Evolutionary conservation across 352 stramenopile species (phyloP), one percentile per base, ranked within the genome.

Genomic region (Aphanomyces invadans): DNA sequence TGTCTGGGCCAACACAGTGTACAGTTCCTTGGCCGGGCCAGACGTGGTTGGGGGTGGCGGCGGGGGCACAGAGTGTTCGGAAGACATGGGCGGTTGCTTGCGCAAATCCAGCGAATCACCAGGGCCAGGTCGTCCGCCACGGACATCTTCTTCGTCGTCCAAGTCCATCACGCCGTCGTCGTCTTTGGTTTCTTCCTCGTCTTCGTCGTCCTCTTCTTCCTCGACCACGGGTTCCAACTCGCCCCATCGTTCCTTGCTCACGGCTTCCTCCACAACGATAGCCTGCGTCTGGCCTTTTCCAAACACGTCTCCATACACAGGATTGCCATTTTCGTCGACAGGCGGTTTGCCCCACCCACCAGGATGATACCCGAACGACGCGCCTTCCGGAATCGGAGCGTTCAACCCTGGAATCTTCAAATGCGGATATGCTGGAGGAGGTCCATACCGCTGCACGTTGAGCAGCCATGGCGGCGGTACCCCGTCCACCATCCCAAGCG

Each of bases 391-490:
- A 62, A 99, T 88, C 3, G 96, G 97, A 1, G 95, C 95, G 74
- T 98, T 99, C 49, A 99, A 79, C 33, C 97, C 97, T 38, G 97
- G 95, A 75, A 99, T 98, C 64, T 90, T 91, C 2, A 99, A 73
- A 62, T 97, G 96, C 5, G 95, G 95, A 74, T 99, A 99, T 28
- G 87, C 95, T 23, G 96, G 95, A 2, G 97, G 96, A 31, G 96
- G 96, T 0, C 97, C 96, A 75, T 99, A 99, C 65, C 96, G 82
- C 76, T 99, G 97, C 86, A 99, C 98, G 71, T 99, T 98, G 45
- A 98, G 86, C 0, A 99, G 83, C 96, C 96, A 99, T 19, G 96
- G 97, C 31, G 96, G 96, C 29, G 96, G 96, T 31, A 90, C 81
- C 4, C 79, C 85, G 61, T 95, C 86, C 26, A 86, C 74, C 93